Conservation (phyloP, 2,329 filamentous ascomycete species). For the Berkeleyomyces rouxiae region DNA sequence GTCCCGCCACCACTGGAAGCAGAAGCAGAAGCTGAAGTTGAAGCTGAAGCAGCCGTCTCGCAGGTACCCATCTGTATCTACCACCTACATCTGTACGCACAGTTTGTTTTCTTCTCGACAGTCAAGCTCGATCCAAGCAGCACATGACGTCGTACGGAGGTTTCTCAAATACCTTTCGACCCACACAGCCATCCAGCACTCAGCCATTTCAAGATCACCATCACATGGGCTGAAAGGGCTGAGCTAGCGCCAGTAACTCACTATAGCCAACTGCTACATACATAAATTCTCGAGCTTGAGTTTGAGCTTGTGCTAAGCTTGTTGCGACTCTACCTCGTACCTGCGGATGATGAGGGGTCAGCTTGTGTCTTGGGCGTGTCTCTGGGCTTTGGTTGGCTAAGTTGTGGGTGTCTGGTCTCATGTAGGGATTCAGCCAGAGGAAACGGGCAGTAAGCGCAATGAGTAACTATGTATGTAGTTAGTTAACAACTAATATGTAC, state of each 20-base stretch:
- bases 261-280: too few species aligned
- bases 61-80: too few species aligned
- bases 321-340: background rate
- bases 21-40: background rate
- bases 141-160: background rate
- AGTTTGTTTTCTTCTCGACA: background rate
- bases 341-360: background rate
- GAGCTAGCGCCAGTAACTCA: background rate
- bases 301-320: background rate
- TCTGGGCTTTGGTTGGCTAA: background rate
- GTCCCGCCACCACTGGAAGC: background rate
- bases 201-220: background rate
- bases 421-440: background rate
- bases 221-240: background rate
- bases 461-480: background rate
- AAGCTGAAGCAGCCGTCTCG: background rate
- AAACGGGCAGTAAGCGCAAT: background rate
- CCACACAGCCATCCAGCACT: too few species aligned
- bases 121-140: background rate
- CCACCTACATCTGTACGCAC: too few species aligned
- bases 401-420: background rate
- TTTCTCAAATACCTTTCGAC: background rate
- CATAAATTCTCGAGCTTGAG: too few species aligned
- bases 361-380: background rate
- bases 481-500: too few species aligned